phyloP scores from a whole-genome alignment of 2,329 filamentous ascomycete genomes.

The Fusarium foetens region DNA sequence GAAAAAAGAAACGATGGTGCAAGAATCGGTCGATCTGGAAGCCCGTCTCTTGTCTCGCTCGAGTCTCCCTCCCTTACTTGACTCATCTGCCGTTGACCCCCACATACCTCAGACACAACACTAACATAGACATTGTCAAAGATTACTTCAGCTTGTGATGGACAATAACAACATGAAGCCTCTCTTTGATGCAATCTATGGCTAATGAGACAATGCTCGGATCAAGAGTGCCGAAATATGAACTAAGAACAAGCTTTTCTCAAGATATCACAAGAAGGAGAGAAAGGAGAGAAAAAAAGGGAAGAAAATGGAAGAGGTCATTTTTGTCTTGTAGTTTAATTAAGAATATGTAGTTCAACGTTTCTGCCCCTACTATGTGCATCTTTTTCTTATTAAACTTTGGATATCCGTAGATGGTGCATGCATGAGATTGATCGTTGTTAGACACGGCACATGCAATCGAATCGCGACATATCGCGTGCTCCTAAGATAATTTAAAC shows the following conservation, averaged over 20 bases:
- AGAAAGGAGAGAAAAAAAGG: neutral
- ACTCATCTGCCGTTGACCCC: constrained; percentile 2
- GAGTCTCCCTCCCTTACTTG: constrained; percentile 15
- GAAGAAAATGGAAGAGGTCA: neutral
- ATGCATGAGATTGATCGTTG: neutral
- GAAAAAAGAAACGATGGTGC: neutral
- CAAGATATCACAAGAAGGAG: neutral
- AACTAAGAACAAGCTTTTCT: neutral
- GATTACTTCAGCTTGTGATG: neutral
- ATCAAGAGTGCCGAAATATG: neutral
- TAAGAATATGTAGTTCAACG: neutral
- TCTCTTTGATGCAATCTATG: neutral
- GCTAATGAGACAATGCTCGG: constrained; percentile 3
- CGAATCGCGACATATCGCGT: constrained; percentile 8
- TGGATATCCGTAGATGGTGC: neutral
- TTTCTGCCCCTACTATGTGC: neutral
- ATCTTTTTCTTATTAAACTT: neutral
- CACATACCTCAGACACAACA: neutral
- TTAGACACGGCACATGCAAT: constrained; percentile 8
- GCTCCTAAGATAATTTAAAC: neutral
- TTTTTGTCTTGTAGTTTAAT: constrained; percentile 1
- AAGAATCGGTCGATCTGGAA: constrained; percentile 27
- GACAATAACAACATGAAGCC: constrained; percentile 24
- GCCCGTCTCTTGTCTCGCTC: constrained; percentile 2
- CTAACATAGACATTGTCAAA: constrained; percentile 5